Evolutionary conservation across 2,329 filamentous ascomycete species (phyloP), one percentile per base, ranked within the genome.

Genomic region (Calonectria naviculata): DNA sequence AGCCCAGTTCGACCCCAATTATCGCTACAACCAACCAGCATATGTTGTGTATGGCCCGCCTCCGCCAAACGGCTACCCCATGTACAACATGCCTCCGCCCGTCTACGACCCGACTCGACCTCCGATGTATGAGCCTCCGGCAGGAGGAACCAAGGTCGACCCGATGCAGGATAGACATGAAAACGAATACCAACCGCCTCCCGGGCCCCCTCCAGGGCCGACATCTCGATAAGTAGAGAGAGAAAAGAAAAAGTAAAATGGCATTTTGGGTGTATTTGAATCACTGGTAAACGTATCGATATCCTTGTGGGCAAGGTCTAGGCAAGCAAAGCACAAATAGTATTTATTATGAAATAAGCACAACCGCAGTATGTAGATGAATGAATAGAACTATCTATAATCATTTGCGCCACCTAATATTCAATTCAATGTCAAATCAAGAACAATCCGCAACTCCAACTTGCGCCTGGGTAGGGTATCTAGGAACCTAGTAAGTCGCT

Each of bases 71-170:
- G 81, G 80, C 67, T 75, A 79, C 68, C 73, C 70, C 8, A 79
- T 77, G 78, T 74, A 79, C 47, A 78, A 76, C 73, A 79, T 87
- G 61, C 88, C 88, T 62, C 88, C 88, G 15, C 88, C 88, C 21
- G 86, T 90, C 65, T 92, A 92, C 78, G 89, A 92, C 73, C 88
- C 88, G 7, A 87, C 84, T 74, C 83, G 88, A 31, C 89, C 89
- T 67, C 89, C 89, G 9, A 81, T 87, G 77, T 92, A 92, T 78
- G 85, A 88, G 46, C 83, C 87, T 56, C 86, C 87, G 9, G 82
- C 83, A 2, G 87, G 85, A 67, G 84, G 81, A 24, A 84, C 85
- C 65, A 92, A 92, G 83, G 79, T 88, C 64, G 88, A 90, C 70
- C 88, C 88, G 19, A 82, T 81, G 28, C 89, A 90, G 81, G 83